Evolutionary conservation across 148 eudicot species (phyloP).

Genomic region (Diospyros kaki): DNA sequence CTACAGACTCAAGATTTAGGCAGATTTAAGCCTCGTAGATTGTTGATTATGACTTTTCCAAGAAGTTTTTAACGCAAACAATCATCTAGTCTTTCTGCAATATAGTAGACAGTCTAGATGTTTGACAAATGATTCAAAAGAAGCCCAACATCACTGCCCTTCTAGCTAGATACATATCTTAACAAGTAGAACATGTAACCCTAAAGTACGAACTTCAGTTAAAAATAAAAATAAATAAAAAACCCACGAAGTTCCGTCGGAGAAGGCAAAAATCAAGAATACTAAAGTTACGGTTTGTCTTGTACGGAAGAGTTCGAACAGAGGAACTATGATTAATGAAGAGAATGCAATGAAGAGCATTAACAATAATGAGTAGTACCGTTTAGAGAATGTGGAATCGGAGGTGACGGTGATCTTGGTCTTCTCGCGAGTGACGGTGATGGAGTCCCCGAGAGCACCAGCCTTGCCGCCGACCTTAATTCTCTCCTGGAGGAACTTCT

Average conservation of each 20-base stretch:
- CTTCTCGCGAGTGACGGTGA: slow-evolving; percentile 39
- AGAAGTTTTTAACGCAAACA: not conserved
- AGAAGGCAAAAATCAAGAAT: not conserved
- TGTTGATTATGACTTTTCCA: no score
- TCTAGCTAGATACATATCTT: not conserved
- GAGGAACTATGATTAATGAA: not conserved
- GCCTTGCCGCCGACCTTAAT: slow-evolving; percentile 51
- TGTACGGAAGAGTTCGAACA: not conserved
- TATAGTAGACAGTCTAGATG: not conserved
- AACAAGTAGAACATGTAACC: not conserved
- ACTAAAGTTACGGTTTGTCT: not conserved
- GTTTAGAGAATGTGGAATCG: slow-evolving; percentile 34
- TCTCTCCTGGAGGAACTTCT: slow-evolving; percentile 45
- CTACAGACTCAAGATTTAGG: no score
- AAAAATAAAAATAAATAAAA: no score
- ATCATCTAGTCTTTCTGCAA: not conserved
- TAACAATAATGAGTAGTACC: slow-evolving; percentile 14
- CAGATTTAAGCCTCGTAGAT: no score
- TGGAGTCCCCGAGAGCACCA: slow-evolving; percentile 42
- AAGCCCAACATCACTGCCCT: not conserved
- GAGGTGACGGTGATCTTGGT: slow-evolving; percentile 44
- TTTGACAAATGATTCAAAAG: not conserved
- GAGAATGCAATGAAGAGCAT: no score
- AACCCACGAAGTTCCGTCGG: no score
- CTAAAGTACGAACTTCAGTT: not conserved